These are phyloP conservation scores for Yamadazyma dendronema DNA, from an alignment of 1,139 yeast genomes.

Conservation along the genomic window DNA sequence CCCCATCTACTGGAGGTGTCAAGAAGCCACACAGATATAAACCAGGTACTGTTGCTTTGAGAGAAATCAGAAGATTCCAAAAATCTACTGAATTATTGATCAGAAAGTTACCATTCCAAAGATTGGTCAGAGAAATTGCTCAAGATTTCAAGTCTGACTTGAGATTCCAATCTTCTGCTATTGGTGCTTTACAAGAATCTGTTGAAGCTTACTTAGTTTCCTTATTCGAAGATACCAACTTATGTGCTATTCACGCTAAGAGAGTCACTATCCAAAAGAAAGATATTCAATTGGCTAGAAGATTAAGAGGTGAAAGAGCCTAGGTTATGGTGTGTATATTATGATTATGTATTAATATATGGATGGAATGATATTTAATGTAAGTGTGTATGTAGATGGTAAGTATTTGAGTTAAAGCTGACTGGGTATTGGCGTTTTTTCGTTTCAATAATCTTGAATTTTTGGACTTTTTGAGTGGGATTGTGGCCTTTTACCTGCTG, in stretches of 20 bases:
- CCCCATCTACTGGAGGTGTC: slow-evolving; percentile 98
- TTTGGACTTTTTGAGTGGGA: too few species aligned
- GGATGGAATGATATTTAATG: slow-evolving; percentile 2
- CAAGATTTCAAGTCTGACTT: slow-evolving; percentile 98
- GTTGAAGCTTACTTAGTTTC: slow-evolving; percentile 95
- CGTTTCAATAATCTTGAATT: too few species aligned
- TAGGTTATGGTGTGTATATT: slow-evolving; percentile 27
- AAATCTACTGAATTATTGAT: slow-evolving; percentile 94
- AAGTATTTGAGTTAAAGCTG: not conserved
- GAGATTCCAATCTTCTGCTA: slow-evolving; percentile 98
- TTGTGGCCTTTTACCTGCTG: too few species aligned
- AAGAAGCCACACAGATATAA: slow-evolving; percentile 99
- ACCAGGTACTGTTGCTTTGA: slow-evolving; percentile 99
- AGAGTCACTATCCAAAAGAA: slow-evolving; percentile 99
- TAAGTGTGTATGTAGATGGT: not conserved
- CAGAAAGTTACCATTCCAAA: slow-evolving; percentile 98
- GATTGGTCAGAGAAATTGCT: slow-evolving; percentile 97
- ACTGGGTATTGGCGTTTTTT: not conserved
- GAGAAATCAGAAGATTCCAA: slow-evolving; percentile 99
- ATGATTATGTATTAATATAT: slow-evolving; percentile 19
- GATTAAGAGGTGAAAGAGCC: slow-evolving; percentile 97
- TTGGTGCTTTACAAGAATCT: slow-evolving; percentile 98
- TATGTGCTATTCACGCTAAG: slow-evolving; percentile 99
- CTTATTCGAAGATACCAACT: slow-evolving; percentile 92
- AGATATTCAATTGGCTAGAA: slow-evolving; percentile 98